phyloP scores from a whole-genome alignment of 1,284 basidiomycete genomes.

The Crepidotus sp. region DNA sequence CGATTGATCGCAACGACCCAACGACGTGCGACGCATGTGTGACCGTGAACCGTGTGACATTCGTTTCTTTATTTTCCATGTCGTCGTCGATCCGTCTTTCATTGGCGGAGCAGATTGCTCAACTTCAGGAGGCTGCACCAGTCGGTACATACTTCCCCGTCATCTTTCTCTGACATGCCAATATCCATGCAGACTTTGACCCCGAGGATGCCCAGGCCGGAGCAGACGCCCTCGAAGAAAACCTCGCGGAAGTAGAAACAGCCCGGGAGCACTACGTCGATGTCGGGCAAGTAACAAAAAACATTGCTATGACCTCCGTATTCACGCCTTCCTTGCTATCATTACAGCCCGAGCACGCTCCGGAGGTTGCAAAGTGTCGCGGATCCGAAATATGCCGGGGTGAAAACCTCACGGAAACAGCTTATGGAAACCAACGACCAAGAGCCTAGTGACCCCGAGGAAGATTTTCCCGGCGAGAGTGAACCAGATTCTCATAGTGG shows the following conservation, averaged over 20 bases:
- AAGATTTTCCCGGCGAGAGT: conserved; percentile 26
- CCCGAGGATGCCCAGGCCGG: conserved; percentile 55
- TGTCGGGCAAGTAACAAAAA: conserved; percentile 55
- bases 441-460: conserved; percentile 28
- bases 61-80: conserved; percentile 8
- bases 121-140: conserved; percentile 65
- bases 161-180: background rate
- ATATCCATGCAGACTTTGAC: conserved; percentile 53
- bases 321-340: conserved; percentile 3
- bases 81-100: conserved; percentile 38
- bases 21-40: background rate
- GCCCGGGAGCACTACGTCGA: conserved; percentile 72
- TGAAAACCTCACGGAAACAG: conserved; percentile 52
- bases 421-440: conserved; percentile 40
- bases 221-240: conserved; percentile 25
- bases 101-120: conserved; percentile 75
- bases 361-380: conserved; percentile 53
- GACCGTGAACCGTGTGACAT: background rate
- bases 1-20: too few relatives aligned
- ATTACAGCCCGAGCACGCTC: conserved; percentile 55
- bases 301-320: background rate
- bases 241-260: conserved; percentile 20
- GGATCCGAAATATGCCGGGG: conserved; percentile 72
- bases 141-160: conserved; percentile 36
- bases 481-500: conserved; percentile 29